Evolutionary conservation across 208 protist species (phyloP).

Genomic region (Plasmodiophora brassicae): DNA sequence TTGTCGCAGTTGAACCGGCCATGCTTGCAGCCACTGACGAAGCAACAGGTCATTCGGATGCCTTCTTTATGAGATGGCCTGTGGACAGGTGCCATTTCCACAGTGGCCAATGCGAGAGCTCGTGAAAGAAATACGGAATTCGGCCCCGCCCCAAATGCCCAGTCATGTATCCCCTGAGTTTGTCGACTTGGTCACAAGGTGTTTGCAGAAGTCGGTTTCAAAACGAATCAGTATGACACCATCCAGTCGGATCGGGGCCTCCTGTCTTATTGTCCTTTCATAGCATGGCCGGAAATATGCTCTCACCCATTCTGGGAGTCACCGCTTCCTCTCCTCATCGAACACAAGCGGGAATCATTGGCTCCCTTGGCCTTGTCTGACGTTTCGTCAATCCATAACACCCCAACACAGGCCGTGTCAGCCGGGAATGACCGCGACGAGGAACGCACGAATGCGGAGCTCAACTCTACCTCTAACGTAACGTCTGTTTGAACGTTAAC

Average conservation of each 20-base stretch:
- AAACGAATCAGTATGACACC: neutral
- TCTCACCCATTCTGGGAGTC: neutral
- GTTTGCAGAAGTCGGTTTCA: neutral
- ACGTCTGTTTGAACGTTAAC: too few species aligned
- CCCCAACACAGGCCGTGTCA: too few species aligned
- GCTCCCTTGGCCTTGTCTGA: too few species aligned
- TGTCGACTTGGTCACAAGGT: constrained; percentile 2
- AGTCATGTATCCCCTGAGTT: neutral
- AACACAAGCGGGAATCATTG: neutral
- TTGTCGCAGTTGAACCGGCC: neutral
- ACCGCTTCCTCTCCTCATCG: neutral
- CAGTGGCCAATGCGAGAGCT: constrained; percentile 10
- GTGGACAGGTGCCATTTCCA: neutral
- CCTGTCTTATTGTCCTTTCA: neutral
- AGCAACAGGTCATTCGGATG: neutral
- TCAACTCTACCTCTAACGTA: too few species aligned
- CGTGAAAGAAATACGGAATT: neutral
- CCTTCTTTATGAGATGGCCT: constrained; percentile 13
- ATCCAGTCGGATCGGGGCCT: neutral
- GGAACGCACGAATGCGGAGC: too few species aligned
- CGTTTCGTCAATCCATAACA: too few species aligned
- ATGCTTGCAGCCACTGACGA: too few species aligned
- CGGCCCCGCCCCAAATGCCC: neutral
- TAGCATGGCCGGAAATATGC: constrained; percentile 20
- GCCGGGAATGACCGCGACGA: too few species aligned